phyloP scores from a whole-genome alignment of 805 yeast species.

The Saturnispora sekii region DNA sequence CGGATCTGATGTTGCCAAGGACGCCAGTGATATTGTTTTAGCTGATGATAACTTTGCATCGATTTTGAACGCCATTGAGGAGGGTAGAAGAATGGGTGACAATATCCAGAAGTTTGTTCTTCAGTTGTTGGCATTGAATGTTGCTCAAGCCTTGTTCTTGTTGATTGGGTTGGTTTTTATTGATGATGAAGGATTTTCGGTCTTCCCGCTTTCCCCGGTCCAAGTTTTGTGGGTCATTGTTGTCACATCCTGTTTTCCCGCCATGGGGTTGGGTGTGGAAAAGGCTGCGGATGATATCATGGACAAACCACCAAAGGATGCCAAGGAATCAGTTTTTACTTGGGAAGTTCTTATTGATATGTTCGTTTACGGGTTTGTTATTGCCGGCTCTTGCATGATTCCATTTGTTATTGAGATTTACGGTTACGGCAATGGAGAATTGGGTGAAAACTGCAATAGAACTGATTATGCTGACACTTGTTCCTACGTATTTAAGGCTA shows the following conservation, averaged over 20 bases:
- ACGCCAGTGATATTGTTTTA: slow-evolving; percentile 68
- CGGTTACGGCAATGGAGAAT: slow-evolving; percentile 53
- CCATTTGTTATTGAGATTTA: slow-evolving; percentile 59
- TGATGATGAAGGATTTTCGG: slow-evolving; percentile 55
- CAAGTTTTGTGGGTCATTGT: slow-evolving; percentile 75
- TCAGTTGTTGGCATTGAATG: slow-evolving; percentile 64
- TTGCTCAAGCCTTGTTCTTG: slow-evolving; percentile 58
- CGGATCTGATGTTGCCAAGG: slow-evolving; percentile 81
- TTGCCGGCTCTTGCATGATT: slow-evolving; percentile 63
- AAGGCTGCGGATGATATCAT: slow-evolving; percentile 54
- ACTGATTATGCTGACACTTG: slow-evolving; percentile 37
- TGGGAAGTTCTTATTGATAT: slow-evolving; percentile 60
- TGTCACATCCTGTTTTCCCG: slow-evolving; percentile 73
- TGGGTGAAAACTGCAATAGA: slow-evolving; percentile 56
- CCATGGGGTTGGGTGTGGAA: slow-evolving; percentile 73
- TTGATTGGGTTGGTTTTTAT: slow-evolving; percentile 67
- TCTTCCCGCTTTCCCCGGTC: slow-evolving; percentile 74
- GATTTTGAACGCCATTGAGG: slow-evolving; percentile 67
- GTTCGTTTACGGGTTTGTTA: slow-evolving; percentile 60
- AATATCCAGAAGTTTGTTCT: slow-evolving; percentile 72
- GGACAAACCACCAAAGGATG: slow-evolving; percentile 53
- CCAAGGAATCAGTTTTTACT: slow-evolving; percentile 49
- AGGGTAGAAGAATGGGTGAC: slow-evolving; percentile 71
- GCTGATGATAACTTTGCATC: slow-evolving; percentile 71
- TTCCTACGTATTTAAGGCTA: slow-evolving; percentile 56